phyloP scores from a whole-genome alignment of 2,329 filamentous ascomycete genomes.

The Pseudocercospora eumusae region DNA sequence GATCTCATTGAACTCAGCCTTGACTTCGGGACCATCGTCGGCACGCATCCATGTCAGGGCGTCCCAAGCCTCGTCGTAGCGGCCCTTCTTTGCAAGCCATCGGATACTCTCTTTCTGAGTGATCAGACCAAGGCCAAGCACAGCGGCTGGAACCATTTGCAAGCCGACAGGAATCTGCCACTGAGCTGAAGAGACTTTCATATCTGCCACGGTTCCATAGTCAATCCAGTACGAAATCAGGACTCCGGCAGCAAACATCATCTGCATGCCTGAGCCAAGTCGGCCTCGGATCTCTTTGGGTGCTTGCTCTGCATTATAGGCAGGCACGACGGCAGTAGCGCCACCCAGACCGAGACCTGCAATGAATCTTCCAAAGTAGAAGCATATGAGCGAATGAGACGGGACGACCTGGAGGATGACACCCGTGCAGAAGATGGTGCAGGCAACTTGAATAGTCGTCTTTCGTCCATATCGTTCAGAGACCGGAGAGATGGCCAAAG shows the following conservation, averaged over 20 bases:
- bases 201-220: slow-evolving; percentile 48
- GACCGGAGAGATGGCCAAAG: slow-evolving; percentile 53
- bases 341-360: slow-evolving; percentile 53
- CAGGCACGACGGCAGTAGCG: slow-evolving; percentile 47
- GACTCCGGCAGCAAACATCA: slow-evolving; percentile 53
- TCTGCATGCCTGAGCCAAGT: slow-evolving; percentile 56
- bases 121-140: slow-evolving; percentile 55
- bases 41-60: slow-evolving; percentile 57
- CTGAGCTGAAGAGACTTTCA: slow-evolving; percentile 45
- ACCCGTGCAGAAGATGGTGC: slow-evolving; percentile 45
- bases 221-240: slow-evolving; percentile 57
- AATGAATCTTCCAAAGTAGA: slow-evolving; percentile 52
- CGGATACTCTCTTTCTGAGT: slow-evolving; percentile 53
- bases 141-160: slow-evolving; percentile 52
- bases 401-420: slow-evolving; percentile 53
- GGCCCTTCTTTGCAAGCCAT: slow-evolving; percentile 53
- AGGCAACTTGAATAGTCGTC: slow-evolving; percentile 49
- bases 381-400: slow-evolving; percentile 47
- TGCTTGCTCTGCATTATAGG: slow-evolving; percentile 47
- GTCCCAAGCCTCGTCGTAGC: slow-evolving; percentile 50
- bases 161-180: slow-evolving; percentile 61
- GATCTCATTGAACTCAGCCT: slow-evolving; percentile 56
- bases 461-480: slow-evolving; percentile 51
- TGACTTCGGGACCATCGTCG: slow-evolving; percentile 38
- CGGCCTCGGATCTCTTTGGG: slow-evolving; percentile 51